Evolutionary conservation across 2,329 filamentous ascomycete genomes (phyloP).

Genomic region (Plectosphaerella sp.): DNA sequence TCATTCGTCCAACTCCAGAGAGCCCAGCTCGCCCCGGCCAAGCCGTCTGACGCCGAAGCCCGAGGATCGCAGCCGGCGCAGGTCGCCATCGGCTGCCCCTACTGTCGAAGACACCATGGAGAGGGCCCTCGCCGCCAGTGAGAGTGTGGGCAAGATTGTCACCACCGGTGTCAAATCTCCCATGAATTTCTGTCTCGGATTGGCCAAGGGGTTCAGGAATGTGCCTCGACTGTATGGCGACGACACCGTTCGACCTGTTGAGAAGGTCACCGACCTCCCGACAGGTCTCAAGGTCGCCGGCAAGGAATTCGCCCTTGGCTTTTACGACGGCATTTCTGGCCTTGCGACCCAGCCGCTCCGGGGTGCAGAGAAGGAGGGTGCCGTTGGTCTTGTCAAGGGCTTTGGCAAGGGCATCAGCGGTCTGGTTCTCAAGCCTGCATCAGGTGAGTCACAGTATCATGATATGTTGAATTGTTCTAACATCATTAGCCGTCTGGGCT

Average conservation of each 20-base stretch:
- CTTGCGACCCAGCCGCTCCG: conserved; percentile 73
- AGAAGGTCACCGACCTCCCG: conserved; percentile 73
- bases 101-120: conserved; percentile 34
- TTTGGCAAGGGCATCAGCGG: conserved; percentile 82
- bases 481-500: conserved; percentile 52
- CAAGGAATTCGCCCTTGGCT: conserved; percentile 70
- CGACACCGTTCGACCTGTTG: conserved; percentile 70
- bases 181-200: conserved; percentile 76
- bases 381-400: conserved; percentile 66
- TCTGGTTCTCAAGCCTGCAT: conserved; percentile 74
- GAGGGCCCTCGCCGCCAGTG: conserved; percentile 59
- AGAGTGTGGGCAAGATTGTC: conserved; percentile 67
- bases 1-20: neutral
- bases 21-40: neutral
- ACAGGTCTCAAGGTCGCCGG: conserved; percentile 75
- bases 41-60: neutral
- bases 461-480: neutral
- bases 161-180: conserved; percentile 73
- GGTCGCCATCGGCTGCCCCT: conserved; percentile 12
- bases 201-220: conserved; percentile 86
- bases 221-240: conserved; percentile 82
- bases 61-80: conserved; percentile 12
- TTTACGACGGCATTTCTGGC: conserved; percentile 79
- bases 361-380: conserved; percentile 45
- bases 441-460: conserved; percentile 47